phyloP scores from a whole-genome alignment of 108 stramenopile species.

The Mediolabrus comicus region DNA sequence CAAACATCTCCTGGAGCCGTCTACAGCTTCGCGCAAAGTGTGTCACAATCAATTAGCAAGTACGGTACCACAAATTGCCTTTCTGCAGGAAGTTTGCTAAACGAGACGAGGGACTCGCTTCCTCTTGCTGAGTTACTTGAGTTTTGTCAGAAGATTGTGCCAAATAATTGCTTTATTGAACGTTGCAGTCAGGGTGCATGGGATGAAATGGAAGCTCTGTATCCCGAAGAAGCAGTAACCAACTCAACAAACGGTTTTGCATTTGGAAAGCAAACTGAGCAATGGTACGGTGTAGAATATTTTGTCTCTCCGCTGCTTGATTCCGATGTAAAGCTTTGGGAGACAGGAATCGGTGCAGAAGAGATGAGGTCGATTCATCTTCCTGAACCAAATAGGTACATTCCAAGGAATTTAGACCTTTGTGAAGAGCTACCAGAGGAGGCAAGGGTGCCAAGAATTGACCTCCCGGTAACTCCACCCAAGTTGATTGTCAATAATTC shows the following conservation, averaged over 20 bases:
- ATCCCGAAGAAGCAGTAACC: constrained; percentile 10
- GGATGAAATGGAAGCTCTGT: constrained; percentile 44
- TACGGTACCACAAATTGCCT: constrained; percentile 73
- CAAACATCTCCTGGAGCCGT: constrained; percentile 73
- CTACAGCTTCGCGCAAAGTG: constrained; percentile 64
- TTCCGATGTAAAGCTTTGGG: constrained; percentile 38
- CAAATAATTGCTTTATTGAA: constrained; percentile 79
- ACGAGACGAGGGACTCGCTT: constrained; percentile 59
- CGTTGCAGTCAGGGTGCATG: constrained; percentile 76
- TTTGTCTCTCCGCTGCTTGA: constrained; percentile 50
- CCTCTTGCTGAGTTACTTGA: constrained; percentile 51
- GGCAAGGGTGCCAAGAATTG: constrained; percentile 66
- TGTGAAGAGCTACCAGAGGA: constrained; percentile 74
- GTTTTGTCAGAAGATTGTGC: constrained; percentile 42
- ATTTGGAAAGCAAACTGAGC: constrained; percentile 57
- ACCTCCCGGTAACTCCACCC: constrained; percentile 77
- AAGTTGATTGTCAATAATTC: constrained; percentile 51
- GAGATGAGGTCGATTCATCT: constrained; percentile 42
- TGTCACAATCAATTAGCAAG: constrained; percentile 53
- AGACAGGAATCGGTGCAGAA: constrained; percentile 8
- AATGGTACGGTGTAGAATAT: constrained; percentile 84
- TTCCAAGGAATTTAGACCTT: constrained; percentile 71
- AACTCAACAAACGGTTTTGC: constrained; percentile 1
- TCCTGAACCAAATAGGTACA: constrained; percentile 71
- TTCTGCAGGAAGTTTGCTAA: constrained; percentile 69